A percentile compares a stretch with the other conserved stretches of the same genome.
These are phyloP conservation scores for Fusarium robinianum DNA, from an alignment of 2,329 filamentous ascomycete species.

Conservation along the genomic window DNA sequence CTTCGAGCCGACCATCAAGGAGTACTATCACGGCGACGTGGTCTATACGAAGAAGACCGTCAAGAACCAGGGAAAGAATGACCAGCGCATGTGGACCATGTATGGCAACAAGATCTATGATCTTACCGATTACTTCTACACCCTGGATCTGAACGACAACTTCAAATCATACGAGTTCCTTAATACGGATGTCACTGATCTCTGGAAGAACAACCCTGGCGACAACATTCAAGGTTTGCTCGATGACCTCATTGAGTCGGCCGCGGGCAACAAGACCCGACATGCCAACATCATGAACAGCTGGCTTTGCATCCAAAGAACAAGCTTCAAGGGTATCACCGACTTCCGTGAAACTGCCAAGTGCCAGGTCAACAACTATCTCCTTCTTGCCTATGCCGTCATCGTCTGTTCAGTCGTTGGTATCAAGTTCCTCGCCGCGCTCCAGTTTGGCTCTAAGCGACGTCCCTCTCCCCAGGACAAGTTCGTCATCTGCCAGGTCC, in stretches of 20 bases:
- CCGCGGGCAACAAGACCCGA: slow-evolving; percentile 56
- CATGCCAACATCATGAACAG: slow-evolving; percentile 63
- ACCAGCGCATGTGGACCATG: slow-evolving; percentile 78
- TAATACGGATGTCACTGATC: slow-evolving; percentile 65
- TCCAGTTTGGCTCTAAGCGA: slow-evolving; percentile 91
- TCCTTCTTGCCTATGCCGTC: slow-evolving; percentile 85
- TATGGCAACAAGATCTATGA: slow-evolving; percentile 81
- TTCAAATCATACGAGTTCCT: slow-evolving; percentile 70
- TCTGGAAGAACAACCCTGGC: slow-evolving; percentile 79
- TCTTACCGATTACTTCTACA: slow-evolving; percentile 89
- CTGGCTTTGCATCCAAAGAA: slow-evolving; percentile 78
- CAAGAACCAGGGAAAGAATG: slow-evolving; percentile 65
- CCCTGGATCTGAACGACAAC: slow-evolving; percentile 62
- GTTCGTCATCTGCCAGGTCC: slow-evolving; percentile 98
- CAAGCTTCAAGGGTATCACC: slow-evolving; percentile 79
- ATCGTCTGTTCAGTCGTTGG: slow-evolving; percentile 79
- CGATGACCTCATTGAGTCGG: slow-evolving; percentile 55
- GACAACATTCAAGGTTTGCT: slow-evolving; percentile 73
- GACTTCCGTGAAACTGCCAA: slow-evolving; percentile 80
- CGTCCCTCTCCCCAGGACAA: slow-evolving; percentile 92
- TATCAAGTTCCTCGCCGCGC: slow-evolving; percentile 87
- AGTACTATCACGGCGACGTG: slow-evolving; percentile 85
- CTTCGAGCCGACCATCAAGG: slow-evolving; percentile 79
- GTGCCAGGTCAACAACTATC: slow-evolving; percentile 89
- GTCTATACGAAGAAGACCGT: slow-evolving; percentile 70